Conservation (phyloP, 768 basidiomycete species). For the Aureoboletus auriporus region DNA sequence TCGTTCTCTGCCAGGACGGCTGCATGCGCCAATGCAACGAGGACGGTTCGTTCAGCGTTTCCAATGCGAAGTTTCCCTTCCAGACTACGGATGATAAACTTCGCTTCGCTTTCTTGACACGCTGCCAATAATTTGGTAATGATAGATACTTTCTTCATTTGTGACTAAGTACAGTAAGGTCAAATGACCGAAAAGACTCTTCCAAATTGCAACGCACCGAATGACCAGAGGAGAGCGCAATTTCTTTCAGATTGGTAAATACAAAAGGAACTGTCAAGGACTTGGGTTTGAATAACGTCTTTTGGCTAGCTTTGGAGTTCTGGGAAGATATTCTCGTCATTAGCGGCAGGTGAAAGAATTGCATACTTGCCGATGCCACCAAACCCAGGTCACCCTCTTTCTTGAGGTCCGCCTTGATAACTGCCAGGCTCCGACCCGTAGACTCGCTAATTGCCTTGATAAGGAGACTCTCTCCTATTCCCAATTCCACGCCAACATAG, state of each 20-base stretch:
- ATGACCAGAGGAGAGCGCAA: slow-evolving; percentile 81
- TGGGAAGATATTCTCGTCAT: slow-evolving; percentile 28
- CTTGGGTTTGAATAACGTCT: slow-evolving; percentile 92
- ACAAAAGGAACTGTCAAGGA: slow-evolving; percentile 84
- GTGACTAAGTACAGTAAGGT: slow-evolving; percentile 53
- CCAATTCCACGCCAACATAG: slow-evolving; percentile 91
- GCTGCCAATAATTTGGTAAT: slow-evolving; percentile 93
- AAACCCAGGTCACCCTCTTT: slow-evolving; percentile 93
- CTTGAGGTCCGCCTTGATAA: slow-evolving; percentile 90
- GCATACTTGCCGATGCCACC: slow-evolving; percentile 79
- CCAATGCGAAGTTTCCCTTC: slow-evolving; percentile 98
- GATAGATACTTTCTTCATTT: slow-evolving; percentile 91
- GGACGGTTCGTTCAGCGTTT: slow-evolving; percentile 92
- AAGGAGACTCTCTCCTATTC: slow-evolving; percentile 91
- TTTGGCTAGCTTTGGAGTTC: slow-evolving; percentile 93
- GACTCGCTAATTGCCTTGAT: slow-evolving; percentile 95
- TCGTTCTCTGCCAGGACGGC: slow-evolving; percentile 79
- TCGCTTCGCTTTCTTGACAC: slow-evolving; percentile 89
- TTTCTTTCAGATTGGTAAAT: slow-evolving; percentile 86
- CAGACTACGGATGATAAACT: slow-evolving; percentile 91
- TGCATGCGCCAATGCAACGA: slow-evolving; percentile 92
- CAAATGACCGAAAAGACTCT: neutral
- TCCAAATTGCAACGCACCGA: slow-evolving; percentile 46
- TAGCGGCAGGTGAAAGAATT: neutral
- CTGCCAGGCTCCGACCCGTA: slow-evolving; percentile 78